Evolutionary conservation across 83 land plant genomes (phyloP).

Genomic region (Thuja plicata): DNA sequence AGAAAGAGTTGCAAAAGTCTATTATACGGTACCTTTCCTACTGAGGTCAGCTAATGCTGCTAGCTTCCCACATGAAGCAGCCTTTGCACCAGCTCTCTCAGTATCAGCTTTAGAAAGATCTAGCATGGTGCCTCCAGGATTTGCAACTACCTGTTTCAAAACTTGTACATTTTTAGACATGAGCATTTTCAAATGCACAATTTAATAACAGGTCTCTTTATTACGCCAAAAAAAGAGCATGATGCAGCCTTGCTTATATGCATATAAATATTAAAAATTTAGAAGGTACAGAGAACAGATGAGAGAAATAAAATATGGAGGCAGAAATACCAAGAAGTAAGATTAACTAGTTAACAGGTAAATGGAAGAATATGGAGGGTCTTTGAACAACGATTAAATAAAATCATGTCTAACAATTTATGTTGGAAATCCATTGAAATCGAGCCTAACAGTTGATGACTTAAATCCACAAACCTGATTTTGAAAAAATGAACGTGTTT

Average conservation of each 20-base stretch:
- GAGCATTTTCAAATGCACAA: background rate
- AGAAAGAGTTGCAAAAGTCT: background rate
- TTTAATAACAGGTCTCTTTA: background rate
- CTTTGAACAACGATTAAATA: background rate
- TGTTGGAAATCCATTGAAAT: too few relatives aligned
- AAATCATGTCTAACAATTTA: background rate
- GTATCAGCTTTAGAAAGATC: slow-evolving; percentile 54
- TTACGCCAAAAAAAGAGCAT: background rate
- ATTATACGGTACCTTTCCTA: slow-evolving; percentile 48
- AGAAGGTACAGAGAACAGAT: background rate
- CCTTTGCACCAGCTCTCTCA: slow-evolving; percentile 85
- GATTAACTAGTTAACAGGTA: background rate
- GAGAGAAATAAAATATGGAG: background rate
- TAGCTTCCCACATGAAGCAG: slow-evolving; percentile 81
- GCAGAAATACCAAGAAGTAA: background rate
- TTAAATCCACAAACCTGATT: slow-evolving; percentile 4
- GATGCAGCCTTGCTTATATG: background rate
- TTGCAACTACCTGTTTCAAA: slow-evolving; percentile 26
- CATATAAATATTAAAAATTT: background rate
- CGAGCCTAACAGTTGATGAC: background rate
- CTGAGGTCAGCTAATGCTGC: slow-evolving; percentile 56
- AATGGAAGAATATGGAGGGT: background rate
- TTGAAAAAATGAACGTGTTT: background rate
- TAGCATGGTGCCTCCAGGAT: slow-evolving; percentile 31
- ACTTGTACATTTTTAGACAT: background rate